Conservation (phyloP, 306 rosid genomes). For the Vachellia pachyceras region DNA sequence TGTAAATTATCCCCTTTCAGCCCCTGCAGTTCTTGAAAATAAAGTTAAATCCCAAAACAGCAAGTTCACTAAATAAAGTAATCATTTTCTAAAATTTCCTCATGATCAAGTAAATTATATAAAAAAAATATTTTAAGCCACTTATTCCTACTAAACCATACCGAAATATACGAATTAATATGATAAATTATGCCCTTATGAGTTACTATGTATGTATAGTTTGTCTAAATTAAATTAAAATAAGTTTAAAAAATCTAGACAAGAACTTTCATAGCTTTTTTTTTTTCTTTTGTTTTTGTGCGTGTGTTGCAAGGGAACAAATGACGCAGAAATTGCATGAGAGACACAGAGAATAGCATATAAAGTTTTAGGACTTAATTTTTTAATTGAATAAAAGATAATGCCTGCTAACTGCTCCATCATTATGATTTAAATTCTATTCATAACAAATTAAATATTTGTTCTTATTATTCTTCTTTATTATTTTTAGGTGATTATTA, state of each 20-base stretch:
- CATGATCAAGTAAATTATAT: too few relatives aligned
- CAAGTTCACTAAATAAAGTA: too few relatives aligned
- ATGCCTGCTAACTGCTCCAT: slow-evolving; percentile 13
- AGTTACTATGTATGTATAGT: too few relatives aligned
- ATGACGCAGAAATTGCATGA: slow-evolving; percentile 8
- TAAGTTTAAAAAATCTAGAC: not conserved
- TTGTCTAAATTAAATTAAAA: not conserved
- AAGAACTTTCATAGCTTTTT: not conserved
- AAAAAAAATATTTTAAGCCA: too few relatives aligned
- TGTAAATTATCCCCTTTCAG: too few relatives aligned
- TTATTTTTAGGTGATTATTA: not conserved
- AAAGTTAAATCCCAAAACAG: too few relatives aligned
- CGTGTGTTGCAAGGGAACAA: not conserved
- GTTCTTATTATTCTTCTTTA: not conserved
- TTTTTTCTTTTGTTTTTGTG: not conserved
- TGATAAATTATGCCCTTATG: too few relatives aligned
- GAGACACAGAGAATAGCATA: not conserved
- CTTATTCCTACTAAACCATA: too few relatives aligned
- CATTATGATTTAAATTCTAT: slow-evolving; percentile 14
- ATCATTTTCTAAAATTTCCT: too few relatives aligned
- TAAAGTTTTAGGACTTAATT: not conserved
- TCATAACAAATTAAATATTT: not conserved
- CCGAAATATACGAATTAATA: too few relatives aligned
- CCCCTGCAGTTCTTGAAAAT: too few relatives aligned
- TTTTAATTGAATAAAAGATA: slow-evolving; percentile 1